Conservation (phyloP, 2,329 filamentous ascomycete genomes). For the Pyrenophora tritici-repentis region DNA sequence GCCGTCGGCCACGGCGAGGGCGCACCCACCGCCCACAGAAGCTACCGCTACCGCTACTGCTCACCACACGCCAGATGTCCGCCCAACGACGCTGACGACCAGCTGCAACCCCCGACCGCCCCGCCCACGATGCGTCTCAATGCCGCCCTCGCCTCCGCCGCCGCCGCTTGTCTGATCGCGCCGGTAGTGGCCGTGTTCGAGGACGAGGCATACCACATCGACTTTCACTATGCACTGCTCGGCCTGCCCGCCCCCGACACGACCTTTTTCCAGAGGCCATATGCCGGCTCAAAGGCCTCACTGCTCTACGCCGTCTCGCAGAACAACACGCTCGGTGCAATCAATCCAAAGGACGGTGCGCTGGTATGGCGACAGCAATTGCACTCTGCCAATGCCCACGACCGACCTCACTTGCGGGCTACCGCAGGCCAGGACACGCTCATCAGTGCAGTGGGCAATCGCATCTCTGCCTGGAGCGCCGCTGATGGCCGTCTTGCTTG, state of each 20-base stretch:
- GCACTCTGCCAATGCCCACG: conserved; percentile 46
- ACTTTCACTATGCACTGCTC: conserved; percentile 90
- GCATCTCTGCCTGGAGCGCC: conserved; percentile 82
- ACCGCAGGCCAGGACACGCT: conserved; percentile 79
- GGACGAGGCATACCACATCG: conserved; percentile 89
- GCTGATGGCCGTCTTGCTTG: conserved; percentile 79
- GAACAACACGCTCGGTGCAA: conserved; percentile 78
- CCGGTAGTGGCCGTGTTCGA: conserved; percentile 73
- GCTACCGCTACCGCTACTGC: too few relatives aligned
- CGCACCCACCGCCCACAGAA: too few relatives aligned
- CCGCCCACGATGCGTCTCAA: conserved; percentile 43
- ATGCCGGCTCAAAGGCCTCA: conserved; percentile 79
- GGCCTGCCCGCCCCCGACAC: conserved; percentile 80
- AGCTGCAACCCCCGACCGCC: conserved; percentile 12
- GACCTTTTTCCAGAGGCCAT: conserved; percentile 93
- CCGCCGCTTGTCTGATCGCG: conserved; percentile 50
- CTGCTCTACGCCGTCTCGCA: conserved; percentile 91
- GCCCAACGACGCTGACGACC: background rate
- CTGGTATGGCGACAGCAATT: conserved; percentile 86
- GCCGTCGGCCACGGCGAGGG: too few relatives aligned
- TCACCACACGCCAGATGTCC: too few relatives aligned
- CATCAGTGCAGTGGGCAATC: conserved; percentile 71
- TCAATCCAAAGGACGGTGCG: conserved; percentile 84
- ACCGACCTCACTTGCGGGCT: conserved; percentile 63
- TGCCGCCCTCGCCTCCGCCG: conserved; percentile 39